A percentile compares a stretch with the other conserved stretches of the same genome.
These are phyloP conservation scores for Apiospora pterosperma DNA, from an alignment of 2,329 filamentous ascomycete species.

Conservation along the genomic window DNA sequence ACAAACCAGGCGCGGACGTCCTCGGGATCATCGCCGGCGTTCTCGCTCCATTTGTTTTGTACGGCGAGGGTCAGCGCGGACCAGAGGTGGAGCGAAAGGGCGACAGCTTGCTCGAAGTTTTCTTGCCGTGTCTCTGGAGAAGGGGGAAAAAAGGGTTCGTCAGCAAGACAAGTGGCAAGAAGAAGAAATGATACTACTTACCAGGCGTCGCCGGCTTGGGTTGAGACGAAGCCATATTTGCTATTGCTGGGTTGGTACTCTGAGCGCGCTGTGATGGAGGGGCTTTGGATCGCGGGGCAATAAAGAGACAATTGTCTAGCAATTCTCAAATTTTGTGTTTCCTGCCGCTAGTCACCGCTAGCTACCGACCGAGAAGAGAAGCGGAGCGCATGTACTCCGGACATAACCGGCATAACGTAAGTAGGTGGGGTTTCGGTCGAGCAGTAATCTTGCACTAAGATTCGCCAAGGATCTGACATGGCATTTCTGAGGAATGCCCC, in stretches of 20 bases:
- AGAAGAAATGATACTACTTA: neutral
- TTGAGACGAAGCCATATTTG: neutral
- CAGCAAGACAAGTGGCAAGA: neutral
- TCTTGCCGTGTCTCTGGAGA: conserved; percentile 51
- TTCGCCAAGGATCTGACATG: neutral
- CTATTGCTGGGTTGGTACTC: neutral
- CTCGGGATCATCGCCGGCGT: conserved; percentile 61
- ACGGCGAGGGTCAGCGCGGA: conserved; percentile 83
- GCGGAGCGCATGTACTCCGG: neutral
- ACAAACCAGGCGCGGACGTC: conserved; percentile 93
- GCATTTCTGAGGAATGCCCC: no score
- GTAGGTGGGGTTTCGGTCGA: neutral
- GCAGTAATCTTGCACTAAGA: conserved; percentile 1
- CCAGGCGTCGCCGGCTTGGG: neutral
- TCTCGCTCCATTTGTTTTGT: conserved; percentile 82
- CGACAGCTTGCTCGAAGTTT: conserved; percentile 82
- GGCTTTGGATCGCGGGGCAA: conserved; percentile 1
- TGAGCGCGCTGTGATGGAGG: neutral
- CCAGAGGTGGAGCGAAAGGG: conserved; percentile 84
- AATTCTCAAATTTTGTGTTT: conserved; percentile 1
- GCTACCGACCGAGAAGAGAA: no score
- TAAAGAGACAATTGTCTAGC: neutral
- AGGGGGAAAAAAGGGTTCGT: neutral
- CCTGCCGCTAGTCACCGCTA: neutral
- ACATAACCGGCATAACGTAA: no score